Conservation (phyloP, 2,329 filamentous ascomycete species). For the Geosmithia flava region DNA sequence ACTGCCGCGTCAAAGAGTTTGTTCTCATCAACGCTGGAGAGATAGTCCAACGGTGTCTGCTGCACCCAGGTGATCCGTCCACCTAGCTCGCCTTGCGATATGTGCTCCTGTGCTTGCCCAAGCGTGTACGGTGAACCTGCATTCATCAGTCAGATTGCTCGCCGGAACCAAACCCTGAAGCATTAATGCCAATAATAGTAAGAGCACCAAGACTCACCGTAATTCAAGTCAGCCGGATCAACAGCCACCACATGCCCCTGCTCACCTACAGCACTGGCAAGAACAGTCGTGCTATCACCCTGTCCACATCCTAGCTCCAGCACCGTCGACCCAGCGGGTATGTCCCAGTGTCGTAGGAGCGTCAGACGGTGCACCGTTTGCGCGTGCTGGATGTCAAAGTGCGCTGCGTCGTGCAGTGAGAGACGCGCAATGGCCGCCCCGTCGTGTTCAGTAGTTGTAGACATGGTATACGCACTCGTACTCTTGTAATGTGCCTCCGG, state of each 20-base stretch:
- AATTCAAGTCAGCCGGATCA: constrained; percentile 37
- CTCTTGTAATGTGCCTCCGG: too few relatives aligned
- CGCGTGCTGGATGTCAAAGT: not conserved
- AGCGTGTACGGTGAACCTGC: constrained; percentile 29
- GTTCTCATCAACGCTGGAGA: constrained; percentile 6
- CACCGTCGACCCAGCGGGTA: constrained; percentile 11
- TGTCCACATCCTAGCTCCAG: constrained; percentile 50
- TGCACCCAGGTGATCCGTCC: constrained; percentile 29
- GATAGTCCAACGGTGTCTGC: constrained; percentile 20
- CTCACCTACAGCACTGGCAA: constrained; percentile 33
- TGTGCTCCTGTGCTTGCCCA: constrained; percentile 30
- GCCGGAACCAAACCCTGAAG: too few relatives aligned
- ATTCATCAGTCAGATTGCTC: too few relatives aligned
- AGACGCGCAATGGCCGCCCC: not conserved
- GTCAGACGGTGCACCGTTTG: not conserved
- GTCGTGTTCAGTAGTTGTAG: not conserved
- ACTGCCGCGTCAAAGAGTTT: constrained; percentile 15
- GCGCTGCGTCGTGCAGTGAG: not conserved
- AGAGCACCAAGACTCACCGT: constrained; percentile 25
- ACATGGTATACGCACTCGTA: too few relatives aligned
- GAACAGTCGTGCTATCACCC: constrained; percentile 40
- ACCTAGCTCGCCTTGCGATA: constrained; percentile 26
- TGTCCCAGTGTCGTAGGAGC: not conserved
- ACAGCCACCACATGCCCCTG: constrained; percentile 33
- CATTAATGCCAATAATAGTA: not conserved